Base-by-base conservation (phyloP, 352 stramenopile genomes). In the Phytophthora sp. region DNA sequence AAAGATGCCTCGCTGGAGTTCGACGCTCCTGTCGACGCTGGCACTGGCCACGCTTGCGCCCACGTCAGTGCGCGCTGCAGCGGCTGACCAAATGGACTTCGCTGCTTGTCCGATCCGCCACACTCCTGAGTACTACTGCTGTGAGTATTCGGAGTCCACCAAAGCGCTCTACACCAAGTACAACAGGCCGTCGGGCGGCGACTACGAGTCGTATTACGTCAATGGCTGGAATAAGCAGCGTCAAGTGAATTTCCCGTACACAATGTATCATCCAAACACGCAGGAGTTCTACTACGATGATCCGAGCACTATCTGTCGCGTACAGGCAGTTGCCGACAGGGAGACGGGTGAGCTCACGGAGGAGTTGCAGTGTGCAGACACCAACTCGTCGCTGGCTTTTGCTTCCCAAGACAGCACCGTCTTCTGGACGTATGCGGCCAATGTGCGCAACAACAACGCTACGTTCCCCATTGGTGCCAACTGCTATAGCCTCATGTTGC, bases 371-470 rank as follows among this genome's bases (percentile, higher is more conserved):
- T 80, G 74, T 54, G 61, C 38, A 16, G 20, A 49, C 64, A 59
- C 39, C 2, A 82, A 82, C 38, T 60, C 63, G 24, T 82, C 74
- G 4, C 44, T 82, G 7, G 44, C 36, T 13, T 41, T 58, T 11
- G 60, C 54, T 26, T 79, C 74, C 2, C 71, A 66, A 27, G 62
- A 84, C 26, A 64, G 41, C 11, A 74, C 42, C 15, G 64, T 81
- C 31, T 85, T 77, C 50, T 82, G 73, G 76, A 81, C 63, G 8
- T 82, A 63, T 33, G 41, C 29, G 6, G 62, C 66, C 33, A 85
- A 82, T 47, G 52, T 65, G 12, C 71, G 65, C 50, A 85, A 84
- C 54, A 84, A 84, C 47, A 84, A 84, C 31, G 76, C 73, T 7
- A 68, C 62, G 12, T 86, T 86, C 53, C 77, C 77, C 7, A 57